Evolutionary conservation across 2,329 filamentous ascomycete genomes (phyloP).

Genomic region (Penicillium thymicola): DNA sequence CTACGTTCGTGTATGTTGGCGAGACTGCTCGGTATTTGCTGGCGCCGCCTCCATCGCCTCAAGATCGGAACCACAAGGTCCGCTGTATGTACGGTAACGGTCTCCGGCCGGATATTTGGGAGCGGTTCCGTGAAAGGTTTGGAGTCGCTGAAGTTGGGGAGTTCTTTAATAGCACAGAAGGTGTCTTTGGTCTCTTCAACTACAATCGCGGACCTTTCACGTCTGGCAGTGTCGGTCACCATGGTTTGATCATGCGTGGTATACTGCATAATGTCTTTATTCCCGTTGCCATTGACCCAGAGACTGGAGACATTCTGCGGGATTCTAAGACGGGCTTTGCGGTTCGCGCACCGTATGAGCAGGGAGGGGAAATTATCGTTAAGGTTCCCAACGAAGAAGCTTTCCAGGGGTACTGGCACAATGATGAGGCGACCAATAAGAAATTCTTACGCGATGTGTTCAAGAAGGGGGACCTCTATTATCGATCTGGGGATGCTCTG

Average conservation of each 20-base stretch:
- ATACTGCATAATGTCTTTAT: constrained; percentile 55
- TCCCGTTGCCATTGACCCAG: constrained; percentile 66
- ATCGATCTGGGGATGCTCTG: constrained; percentile 65
- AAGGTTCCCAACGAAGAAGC: constrained; percentile 54
- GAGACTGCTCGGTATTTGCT: constrained; percentile 73
- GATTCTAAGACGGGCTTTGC: constrained; percentile 68
- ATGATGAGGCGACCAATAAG: constrained; percentile 63
- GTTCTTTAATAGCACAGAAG: constrained; percentile 77
- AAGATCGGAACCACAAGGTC: constrained; percentile 46
- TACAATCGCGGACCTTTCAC: constrained; percentile 60
- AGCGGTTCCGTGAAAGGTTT: constrained; percentile 54
- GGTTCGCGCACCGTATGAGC: constrained; percentile 58
- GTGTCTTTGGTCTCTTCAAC: constrained; percentile 63
- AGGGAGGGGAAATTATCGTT: constrained; percentile 75
- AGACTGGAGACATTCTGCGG: constrained; percentile 63
- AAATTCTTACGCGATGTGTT: constrained; percentile 66
- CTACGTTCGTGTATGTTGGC: constrained; percentile 73
- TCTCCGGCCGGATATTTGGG: constrained; percentile 49
- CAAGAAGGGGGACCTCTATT: constrained; percentile 65
- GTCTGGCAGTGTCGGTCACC: constrained; percentile 65
- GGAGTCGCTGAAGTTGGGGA: constrained; percentile 57
- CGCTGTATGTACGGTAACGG: constrained; percentile 50
- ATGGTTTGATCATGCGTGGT: constrained; percentile 60
- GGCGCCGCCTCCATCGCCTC: constrained; percentile 55
- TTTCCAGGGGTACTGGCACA: constrained; percentile 69